phyloP scores from a whole-genome alignment of 208 protist species.

The Acanthamoeba castellanii region DNA sequence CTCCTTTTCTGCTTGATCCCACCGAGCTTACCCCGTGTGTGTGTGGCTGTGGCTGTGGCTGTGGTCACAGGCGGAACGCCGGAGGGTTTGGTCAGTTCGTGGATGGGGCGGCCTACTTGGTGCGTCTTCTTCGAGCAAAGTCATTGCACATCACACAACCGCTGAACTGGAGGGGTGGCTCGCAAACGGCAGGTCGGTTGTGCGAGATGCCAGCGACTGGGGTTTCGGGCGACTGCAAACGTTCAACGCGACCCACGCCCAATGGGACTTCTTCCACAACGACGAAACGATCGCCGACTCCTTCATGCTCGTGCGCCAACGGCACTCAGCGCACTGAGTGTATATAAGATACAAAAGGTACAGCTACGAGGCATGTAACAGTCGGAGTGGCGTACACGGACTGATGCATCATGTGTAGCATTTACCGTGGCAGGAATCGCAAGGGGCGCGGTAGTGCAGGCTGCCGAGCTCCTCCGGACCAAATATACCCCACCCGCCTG shows the following conservation, averaged over 20 bases:
- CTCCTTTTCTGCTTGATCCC: not conserved
- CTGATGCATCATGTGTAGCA: not conserved
- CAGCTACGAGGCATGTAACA: not conserved
- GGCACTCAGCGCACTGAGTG: not conserved
- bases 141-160: not conserved
- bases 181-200: not conserved
- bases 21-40: not conserved
- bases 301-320: not conserved
- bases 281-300: not conserved
- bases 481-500: not conserved
- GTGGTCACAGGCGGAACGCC: not conserved
- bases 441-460: not conserved
- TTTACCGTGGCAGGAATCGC: not conserved
- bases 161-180: not conserved
- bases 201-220: not conserved
- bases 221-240: not conserved
- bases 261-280: conserved; percentile 5
- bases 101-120: not conserved
- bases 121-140: not conserved
- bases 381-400: not conserved
- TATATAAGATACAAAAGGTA: not conserved
- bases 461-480: not conserved
- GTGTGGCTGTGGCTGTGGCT: not conserved
- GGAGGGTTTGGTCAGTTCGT: not conserved
- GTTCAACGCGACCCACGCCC: not conserved